A percentile compares a stretch with the other conserved stretches of the same genome.
These are phyloP conservation scores for Allomyces arbusculus DNA, from an alignment of 192 early-diverging fungal genomes.

Conservation along the genomic window DNA sequence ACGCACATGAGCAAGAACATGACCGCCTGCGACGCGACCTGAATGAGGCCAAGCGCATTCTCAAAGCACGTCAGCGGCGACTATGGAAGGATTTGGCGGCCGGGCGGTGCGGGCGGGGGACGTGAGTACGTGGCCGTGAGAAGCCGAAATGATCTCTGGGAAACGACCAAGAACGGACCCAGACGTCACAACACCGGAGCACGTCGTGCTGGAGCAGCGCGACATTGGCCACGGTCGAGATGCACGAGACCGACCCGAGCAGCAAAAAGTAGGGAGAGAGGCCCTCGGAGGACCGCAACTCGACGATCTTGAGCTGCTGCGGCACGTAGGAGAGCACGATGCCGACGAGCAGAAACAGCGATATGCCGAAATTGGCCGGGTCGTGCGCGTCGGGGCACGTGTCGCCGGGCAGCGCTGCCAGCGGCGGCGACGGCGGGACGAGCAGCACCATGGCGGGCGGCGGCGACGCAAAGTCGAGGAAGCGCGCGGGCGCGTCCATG, in stretches of 20 bases:
- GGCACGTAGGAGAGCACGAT: background rate
- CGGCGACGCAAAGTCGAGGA: no score
- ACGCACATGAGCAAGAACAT: background rate
- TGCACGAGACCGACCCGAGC: background rate
- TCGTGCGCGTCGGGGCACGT: no score
- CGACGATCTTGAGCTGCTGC: background rate
- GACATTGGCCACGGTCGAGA: background rate
- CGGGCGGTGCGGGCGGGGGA: no score
- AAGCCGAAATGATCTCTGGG: no score
- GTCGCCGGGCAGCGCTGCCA: no score
- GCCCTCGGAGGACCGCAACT: background rate
- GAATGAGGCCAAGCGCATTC: background rate
- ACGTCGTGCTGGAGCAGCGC: background rate
- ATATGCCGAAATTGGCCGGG: background rate
- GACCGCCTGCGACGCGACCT: background rate
- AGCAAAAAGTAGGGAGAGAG: background rate
- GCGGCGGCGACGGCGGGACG: no score
- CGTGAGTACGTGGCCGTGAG: no score
- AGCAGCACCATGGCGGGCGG: no score
- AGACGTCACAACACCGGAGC: background rate
- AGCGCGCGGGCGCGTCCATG: no score
- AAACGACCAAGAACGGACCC: background rate
- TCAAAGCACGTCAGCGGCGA: background rate
- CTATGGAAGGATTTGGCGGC: background rate
- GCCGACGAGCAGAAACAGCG: background rate